Base-by-base conservation (phyloP, 2,329 filamentous ascomycete species). In the Colletotrichum tamarilloi region DNA sequence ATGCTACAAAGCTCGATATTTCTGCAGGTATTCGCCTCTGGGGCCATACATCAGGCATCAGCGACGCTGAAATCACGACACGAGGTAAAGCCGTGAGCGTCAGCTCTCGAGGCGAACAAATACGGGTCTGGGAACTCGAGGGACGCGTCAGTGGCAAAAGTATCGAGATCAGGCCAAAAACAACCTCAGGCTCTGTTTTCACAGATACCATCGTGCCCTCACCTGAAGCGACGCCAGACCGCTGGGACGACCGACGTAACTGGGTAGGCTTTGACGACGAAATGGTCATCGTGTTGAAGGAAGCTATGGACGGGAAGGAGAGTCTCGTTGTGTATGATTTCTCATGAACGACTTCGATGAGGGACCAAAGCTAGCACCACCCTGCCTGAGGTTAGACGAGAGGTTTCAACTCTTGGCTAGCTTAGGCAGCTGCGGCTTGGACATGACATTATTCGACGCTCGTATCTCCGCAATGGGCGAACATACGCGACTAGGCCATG, bases 221-320 rank as follows among this genome's bases (percentile, higher is more conserved):
- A 12, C 49, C 32, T 4, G 68, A 28, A 6, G 46, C 46, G 4
- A 55, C 24, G 52, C 60, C 73, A n/a, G 67, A 77, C 35, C 78
- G 80, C 52, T 84, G 84, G 80, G 85, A 88, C 46, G 86, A 87
- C 71, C 81, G 83, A 62, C 84, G 86, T 72, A 89, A 89, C 64
- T 96, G 93, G 90, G 91, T 98, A 9, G 94, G 94, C 0, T 98
- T 98, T 78, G 95, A 98, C 78, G 94, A 97, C 56, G 94, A 97
- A 82, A 95, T 95, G 84, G 93, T 98, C n/a, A 92, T 97, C 74
- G 91, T 98, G 55, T 85, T 97, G 63, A 92, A 94, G 76, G 93
- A 96, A 82, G 89, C 90, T 75, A 82, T 84, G 30, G 85, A 89
- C 30, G 93, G 93, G 1, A 88, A 88, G 52, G 93, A 96, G 79